Percentiles rank a stretch among this genome's conserved stretches.
These are phyloP conservation scores for Sporothrix protearum DNA, from an alignment of 2,329 filamentous ascomycete species.

Conservation along the genomic window DNA sequence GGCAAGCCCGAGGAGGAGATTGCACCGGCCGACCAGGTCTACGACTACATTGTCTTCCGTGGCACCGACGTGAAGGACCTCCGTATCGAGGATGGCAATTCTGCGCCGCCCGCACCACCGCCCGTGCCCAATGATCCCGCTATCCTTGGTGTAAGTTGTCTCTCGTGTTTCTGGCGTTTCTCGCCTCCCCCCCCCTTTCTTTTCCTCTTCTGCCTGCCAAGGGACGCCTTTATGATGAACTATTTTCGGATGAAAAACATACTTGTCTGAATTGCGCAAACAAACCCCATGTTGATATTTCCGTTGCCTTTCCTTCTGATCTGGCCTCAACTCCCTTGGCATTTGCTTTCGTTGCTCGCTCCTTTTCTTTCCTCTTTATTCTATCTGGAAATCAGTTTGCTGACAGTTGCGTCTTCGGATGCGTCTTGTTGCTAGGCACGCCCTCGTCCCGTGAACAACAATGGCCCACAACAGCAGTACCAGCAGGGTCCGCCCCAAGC, in stretches of 20 bases:
- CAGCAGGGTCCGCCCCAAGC: slow-evolving; percentile 29
- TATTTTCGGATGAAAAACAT: slow-evolving; percentile 94
- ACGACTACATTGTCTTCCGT: slow-evolving; percentile 98
- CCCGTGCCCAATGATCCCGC: slow-evolving; percentile 90
- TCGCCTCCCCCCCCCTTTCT: not conserved
- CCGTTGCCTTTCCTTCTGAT: slow-evolving; percentile 99
- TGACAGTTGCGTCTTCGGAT: slow-evolving; percentile 6
- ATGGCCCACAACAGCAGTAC: slow-evolving; percentile 37
- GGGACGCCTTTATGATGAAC: slow-evolving; percentile 68
- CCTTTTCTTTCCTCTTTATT: not conserved
- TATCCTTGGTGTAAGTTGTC: slow-evolving; percentile 87
- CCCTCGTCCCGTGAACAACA: slow-evolving; percentile 34
- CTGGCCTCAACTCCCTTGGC: slow-evolving; percentile 13
- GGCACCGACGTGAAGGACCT: slow-evolving; percentile 98
- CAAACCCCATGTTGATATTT: slow-evolving; percentile 88
- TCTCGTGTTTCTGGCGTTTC: slow-evolving; percentile 19
- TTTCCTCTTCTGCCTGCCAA: slow-evolving; percentile 18
- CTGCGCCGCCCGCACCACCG: slow-evolving; percentile 68
- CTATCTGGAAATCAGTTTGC: not conserved
- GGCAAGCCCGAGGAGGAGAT: slow-evolving; percentile 77
- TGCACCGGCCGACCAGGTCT: slow-evolving; percentile 77
- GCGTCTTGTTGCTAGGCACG: slow-evolving; percentile 36
- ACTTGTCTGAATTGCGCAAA: slow-evolving; percentile 86
- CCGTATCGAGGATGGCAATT: slow-evolving; percentile 79
- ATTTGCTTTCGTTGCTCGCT: not conserved